Conservation (phyloP, 2,329 filamentous ascomycete genomes). For the Teratosphaeria pseudoeucalypti region DNA sequence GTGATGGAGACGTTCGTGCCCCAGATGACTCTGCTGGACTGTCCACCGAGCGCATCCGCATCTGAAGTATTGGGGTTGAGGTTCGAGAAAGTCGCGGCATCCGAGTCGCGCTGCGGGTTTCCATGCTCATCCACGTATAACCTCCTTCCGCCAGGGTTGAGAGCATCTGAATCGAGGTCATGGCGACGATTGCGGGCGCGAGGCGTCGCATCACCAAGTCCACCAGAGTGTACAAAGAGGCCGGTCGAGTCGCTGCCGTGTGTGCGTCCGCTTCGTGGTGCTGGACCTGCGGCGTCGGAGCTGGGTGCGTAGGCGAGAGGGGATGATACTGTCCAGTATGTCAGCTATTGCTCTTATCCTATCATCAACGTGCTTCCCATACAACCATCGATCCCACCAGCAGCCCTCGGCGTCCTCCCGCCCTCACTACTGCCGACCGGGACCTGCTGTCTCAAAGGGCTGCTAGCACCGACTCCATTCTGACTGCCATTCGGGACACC, state of each 20-base stretch:
- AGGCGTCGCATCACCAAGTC: slow-evolving; percentile 42
- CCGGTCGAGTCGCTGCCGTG: slow-evolving; percentile 45
- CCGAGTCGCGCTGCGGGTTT: slow-evolving; percentile 45
- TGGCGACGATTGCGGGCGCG: slow-evolving; percentile 58
- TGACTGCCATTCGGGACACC: slow-evolving; percentile 17
- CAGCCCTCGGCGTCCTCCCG: slow-evolving; percentile 62
- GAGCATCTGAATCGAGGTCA: slow-evolving; percentile 75
- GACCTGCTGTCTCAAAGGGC: slow-evolving; percentile 31
- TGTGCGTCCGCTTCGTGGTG: slow-evolving; percentile 43
- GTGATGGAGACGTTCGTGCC: slow-evolving; percentile 92
- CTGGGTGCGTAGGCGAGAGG: slow-evolving; percentile 85
- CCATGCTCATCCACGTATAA: slow-evolving; percentile 57
- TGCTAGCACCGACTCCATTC: slow-evolving; percentile 39
- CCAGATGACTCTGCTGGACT: slow-evolving; percentile 79
- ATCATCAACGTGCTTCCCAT: slow-evolving; percentile 11
- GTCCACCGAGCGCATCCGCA: slow-evolving; percentile 74
- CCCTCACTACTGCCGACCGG: slow-evolving; percentile 41
- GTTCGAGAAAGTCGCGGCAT: slow-evolving; percentile 55
- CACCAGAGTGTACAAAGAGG: slow-evolving; percentile 64
- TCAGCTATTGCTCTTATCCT: not conserved
- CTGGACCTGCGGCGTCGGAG: slow-evolving; percentile 48
- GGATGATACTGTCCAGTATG: slow-evolving; percentile 60
- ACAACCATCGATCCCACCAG: slow-evolving; percentile 52
- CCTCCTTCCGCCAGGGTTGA: slow-evolving; percentile 43
- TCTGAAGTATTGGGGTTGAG: slow-evolving; percentile 79